Base-by-base conservation (phyloP, 805 yeast genomes). In the Candida krabiensis region DNA sequence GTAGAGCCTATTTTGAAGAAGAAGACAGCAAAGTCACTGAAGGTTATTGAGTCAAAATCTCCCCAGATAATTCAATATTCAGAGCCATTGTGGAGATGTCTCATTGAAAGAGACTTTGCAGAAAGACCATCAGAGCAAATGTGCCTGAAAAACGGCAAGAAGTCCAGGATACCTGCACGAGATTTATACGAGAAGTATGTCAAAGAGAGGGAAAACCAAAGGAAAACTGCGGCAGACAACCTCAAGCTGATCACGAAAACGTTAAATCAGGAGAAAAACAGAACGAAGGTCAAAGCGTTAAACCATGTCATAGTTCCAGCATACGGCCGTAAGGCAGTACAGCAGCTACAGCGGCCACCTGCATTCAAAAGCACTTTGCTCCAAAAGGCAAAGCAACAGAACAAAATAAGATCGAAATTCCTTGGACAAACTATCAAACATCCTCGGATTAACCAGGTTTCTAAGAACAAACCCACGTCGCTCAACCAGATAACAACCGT, bases 51-150 rank as follows among this genome's bases (percentile, higher is more conserved):
- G 50, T 41, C 39, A 1, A 56, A 49, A 31, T 70, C 76, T 29
- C 73, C 75, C 4, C 73, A 63, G 17, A 47, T 77, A 2, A 53
- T 53, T 5, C 66, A 70, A 1, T 54, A 63, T 28, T 58, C 73
- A 3, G 79, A 75, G 43, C 60, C 57, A 5, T 45, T 76, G 23
- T 77, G 82, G 82, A 53, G 50, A 27, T 38, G 42, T n/a, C 53
- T 77, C 16, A 56, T 76, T 1, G 58, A 58, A 27, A 64, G 70
- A 38, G 81, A 75, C 49, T 77, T 77, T 44, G 66, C 73, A 3
- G 68, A 67, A 33, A 52, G 79, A 24, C 77, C 79, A 12, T 13
- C 40, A 3, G 49, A 41, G 9, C 48, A 39, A 28, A 21, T 36
- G 18, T 33, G 32, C 13, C 35, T 47, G 12, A 43, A 46, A 31